Conservation (phyloP, 2,329 filamentous ascomycete species). For the Penicillium sp. region DNA sequence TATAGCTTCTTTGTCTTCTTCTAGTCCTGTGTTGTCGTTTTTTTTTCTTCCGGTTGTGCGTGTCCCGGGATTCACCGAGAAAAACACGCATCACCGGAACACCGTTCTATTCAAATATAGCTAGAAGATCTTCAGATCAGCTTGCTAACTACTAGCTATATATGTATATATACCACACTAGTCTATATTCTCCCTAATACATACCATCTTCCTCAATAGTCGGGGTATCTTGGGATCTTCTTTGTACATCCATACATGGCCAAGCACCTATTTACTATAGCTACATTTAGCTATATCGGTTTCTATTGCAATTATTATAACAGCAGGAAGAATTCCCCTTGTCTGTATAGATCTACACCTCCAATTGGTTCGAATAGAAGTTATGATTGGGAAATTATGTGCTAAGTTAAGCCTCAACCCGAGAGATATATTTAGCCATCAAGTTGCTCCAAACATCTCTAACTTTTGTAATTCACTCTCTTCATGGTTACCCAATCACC, state of each 20-base stretch:
- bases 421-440: not conserved
- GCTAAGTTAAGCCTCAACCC: no score
- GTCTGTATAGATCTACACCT: fast-evolving
- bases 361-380: no score
- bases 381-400: not conserved
- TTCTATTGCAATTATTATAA: not conserved
- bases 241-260: not conserved
- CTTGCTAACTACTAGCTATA: not conserved
- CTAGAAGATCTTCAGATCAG: not conserved
- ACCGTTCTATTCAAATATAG: not conserved
- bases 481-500: not conserved
- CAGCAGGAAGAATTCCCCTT: not conserved
- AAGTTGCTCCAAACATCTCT: not conserved
- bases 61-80: constrained; percentile 13
- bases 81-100: constrained; percentile 10
- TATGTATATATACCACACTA: not conserved
- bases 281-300: not conserved
- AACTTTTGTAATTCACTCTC: not conserved
- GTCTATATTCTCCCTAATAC: not conserved
- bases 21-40: not conserved
- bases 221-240: not conserved
- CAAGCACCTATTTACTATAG: not conserved
- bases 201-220: not conserved
- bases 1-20: not conserved
- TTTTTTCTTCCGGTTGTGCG: not conserved